Evolutionary conservation across 116 monocot genomes (phyloP), one percentile per base, ranked within the genome.

Genomic region (Cymodocea nodosa): DNA sequence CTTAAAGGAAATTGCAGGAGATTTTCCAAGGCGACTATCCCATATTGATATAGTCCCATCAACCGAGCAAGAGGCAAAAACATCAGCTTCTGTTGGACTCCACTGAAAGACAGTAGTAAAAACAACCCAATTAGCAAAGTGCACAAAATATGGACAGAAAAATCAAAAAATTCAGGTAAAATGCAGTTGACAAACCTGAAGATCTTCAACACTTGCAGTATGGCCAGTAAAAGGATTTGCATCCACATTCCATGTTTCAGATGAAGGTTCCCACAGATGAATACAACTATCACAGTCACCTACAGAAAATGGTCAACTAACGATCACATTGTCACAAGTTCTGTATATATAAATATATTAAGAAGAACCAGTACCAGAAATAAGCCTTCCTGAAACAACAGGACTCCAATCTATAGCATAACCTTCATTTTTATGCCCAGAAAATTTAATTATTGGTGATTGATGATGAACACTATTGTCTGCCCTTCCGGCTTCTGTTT

Each of bases 371-470:
- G 69, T 78, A 95, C 94, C 94, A 73, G 94, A 81, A 50, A 87
- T 79, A 61, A 95, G 90, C 62, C 94, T 84, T 69, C 94, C 94
- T 70, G 90, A 68, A 75, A 90, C 81, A 73, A 85, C 65, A 58
- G 90, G 85, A 81, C 85, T 95, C 94, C 94, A 95, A 63, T 95
- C 94, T 67, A 95, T 85, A 50, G 85, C 87, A 83, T 78, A 95
- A 24, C 94, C 94, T 79, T 95, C 94, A 69, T 79, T 73, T 71
- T 81, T 85, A 75, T 90, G 87, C 15, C 90, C 89, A 67, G 68
- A 73, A 81, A 87, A 90, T 20, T 79, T 87, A 50, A 83, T 58
- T 61, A 90, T 11, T 11, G 90, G 87, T 65, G 77, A 74, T 53
- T 75, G 74, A 48, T 36, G 61, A 20, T 78, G 60, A 52, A 90